These are phyloP conservation scores for Sphaerosporella brunnea DNA, from an alignment of 495 filamentous ascomycete species.

Conservation along the genomic window DNA sequence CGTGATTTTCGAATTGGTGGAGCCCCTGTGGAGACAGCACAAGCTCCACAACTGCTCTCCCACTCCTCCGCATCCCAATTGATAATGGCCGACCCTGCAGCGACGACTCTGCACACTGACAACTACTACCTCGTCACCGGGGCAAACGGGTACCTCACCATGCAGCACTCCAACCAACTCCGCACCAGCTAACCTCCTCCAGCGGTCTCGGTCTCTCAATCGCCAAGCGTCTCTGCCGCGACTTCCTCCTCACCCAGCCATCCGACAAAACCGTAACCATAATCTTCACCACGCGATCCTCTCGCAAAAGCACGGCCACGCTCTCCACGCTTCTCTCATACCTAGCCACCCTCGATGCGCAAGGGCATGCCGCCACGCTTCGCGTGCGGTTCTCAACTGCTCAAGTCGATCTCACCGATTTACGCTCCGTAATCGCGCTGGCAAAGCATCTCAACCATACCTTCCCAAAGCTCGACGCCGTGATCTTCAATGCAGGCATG, in stretches of 20 bases:
- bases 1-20: no score
- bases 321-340: slow-evolving; percentile 37
- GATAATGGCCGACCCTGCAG: no score
- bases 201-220: slow-evolving; percentile 85
- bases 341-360: slow-evolving; percentile 30
- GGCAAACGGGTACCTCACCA: slow-evolving; percentile 45
- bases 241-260: slow-evolving; percentile 57
- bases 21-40: no score
- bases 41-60: no score
- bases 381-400: slow-evolving; percentile 40
- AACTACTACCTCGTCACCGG: slow-evolving; percentile 44
- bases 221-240: slow-evolving; percentile 72
- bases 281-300: slow-evolving; percentile 47
- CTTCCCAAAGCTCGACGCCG: slow-evolving; percentile 46
- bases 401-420: slow-evolving; percentile 39
- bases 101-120: neutral
- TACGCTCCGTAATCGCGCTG: slow-evolving; percentile 33
- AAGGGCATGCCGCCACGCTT: slow-evolving; percentile 25
- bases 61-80: no score
- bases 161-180: neutral
- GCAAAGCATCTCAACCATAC: slow-evolving; percentile 33
- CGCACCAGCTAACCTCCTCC: slow-evolving; percentile 20
- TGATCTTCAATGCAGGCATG: slow-evolving; percentile 75
- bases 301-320: slow-evolving; percentile 43
- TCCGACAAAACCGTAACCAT: slow-evolving; percentile 43